A percentile compares a stretch with the other conserved stretches of the same genome.
These are phyloP conservation scores for Neotropicomus parvogracilis DNA, from an alignment of 1,284 basidiomycete species.

Conservation along the genomic window DNA sequence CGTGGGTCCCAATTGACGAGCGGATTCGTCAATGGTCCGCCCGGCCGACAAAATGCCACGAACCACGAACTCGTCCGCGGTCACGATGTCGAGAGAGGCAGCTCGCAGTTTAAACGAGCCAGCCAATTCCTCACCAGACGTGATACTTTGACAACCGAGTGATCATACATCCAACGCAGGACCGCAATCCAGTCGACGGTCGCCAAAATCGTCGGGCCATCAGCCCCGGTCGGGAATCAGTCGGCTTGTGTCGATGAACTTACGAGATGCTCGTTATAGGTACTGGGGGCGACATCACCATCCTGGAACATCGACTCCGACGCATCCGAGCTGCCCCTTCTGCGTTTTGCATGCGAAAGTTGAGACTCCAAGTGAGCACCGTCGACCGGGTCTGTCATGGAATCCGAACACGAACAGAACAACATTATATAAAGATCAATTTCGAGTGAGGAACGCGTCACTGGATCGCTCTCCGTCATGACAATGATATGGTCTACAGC, in stretches of 20 bases:
- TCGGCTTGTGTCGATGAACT: constrained; percentile 19
- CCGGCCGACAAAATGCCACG: constrained; percentile 34
- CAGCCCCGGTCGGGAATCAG: too few relatives aligned
- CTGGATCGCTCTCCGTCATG: too few relatives aligned
- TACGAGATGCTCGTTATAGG: constrained; percentile 23
- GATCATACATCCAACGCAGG: constrained; percentile 35
- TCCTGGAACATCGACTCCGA: constrained; percentile 22
- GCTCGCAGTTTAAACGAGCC: constrained; percentile 26
- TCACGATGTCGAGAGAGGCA: constrained; percentile 26
- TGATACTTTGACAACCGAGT: background rate
- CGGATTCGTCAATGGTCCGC: constrained; percentile 23
- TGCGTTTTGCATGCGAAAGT: constrained; percentile 1
- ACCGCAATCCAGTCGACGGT: constrained; percentile 33
- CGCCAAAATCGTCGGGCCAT: too few relatives aligned
- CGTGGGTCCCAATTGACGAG: constrained; percentile 13
- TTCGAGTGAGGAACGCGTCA: too few relatives aligned
- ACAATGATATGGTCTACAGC: too few relatives aligned
- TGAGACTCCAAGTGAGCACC: background rate
- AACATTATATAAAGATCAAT: too few relatives aligned
- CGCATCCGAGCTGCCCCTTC: background rate
- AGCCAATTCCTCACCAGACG: background rate
- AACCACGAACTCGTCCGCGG: too few relatives aligned
- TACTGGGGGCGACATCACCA: constrained; percentile 31
- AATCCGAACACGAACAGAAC: too few relatives aligned
- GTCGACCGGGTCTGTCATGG: background rate